A percentile compares a stretch with the other conserved stretches of the same genome.
These are phyloP conservation scores for Malus sylvestris DNA, from an alignment of 306 rosid species.

Conservation along the genomic window DNA sequence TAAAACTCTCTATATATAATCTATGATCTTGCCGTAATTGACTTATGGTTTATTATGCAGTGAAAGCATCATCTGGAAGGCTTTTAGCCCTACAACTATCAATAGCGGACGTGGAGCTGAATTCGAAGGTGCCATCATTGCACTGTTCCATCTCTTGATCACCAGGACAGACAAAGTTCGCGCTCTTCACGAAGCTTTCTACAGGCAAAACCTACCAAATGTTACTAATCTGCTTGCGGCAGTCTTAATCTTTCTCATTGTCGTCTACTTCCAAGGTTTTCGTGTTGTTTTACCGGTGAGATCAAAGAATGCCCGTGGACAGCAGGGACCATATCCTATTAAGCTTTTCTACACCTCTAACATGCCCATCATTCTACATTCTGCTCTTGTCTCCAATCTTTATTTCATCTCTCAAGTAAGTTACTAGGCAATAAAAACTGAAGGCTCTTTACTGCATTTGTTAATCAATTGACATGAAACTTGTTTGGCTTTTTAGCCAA, in stretches of 20 bases:
- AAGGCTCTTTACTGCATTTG: background rate
- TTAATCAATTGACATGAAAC: background rate
- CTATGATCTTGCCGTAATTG: background rate
- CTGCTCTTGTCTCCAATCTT: conserved; percentile 84
- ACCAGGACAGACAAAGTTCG: conserved; percentile 83
- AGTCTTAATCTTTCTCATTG: conserved; percentile 71
- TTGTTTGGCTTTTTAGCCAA: background rate
- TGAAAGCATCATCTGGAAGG: conserved; percentile 90
- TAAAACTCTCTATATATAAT: background rate
- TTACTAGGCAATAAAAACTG: background rate
- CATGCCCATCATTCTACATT: conserved; percentile 96
- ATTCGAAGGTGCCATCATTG: conserved; percentile 91
- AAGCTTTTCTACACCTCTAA: conserved; percentile 91
- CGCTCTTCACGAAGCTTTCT: conserved; percentile 83
- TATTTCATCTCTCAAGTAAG: conserved; percentile 91
- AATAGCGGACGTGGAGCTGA: conserved; percentile 95
- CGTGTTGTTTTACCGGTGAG: conserved; percentile 91
- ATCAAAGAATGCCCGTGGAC: conserved; percentile 93
- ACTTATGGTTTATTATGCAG: conserved; percentile 20
- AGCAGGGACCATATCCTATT: conserved; percentile 92
- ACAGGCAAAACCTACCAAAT: conserved; percentile 88
- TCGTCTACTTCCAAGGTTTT: conserved; percentile 94
- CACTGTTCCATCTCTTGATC: conserved; percentile 78
- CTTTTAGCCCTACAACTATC: conserved; percentile 90
- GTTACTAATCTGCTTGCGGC: conserved; percentile 89